Base-by-base conservation (phyloP, 2,329 filamentous ascomycete species). In the Penicillium fuscoglaucum region DNA sequence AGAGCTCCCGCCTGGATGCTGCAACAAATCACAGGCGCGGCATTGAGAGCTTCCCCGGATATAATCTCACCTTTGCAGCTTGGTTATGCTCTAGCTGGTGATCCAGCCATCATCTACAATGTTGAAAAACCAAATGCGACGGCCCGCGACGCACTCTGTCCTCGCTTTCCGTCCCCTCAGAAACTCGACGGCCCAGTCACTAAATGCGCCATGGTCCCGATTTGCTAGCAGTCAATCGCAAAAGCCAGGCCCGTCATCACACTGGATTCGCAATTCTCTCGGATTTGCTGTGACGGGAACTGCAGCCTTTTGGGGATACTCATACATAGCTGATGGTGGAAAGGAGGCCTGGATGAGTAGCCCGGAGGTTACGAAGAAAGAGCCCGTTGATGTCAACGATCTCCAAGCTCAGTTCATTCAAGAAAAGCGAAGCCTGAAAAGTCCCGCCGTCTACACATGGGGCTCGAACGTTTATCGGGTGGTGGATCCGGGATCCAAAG, bases 361-460 rank as follows among this genome's bases (percentile, higher is more conserved):
- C 21, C 57, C 66, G 28, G 52, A 54, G 24, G 61, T 61, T 15
- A 37, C 49, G 31, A 69, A 65, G 44, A 63, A 66, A 24, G 58
- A 68, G 53, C 55, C 63, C 13, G 59, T 66, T 21, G 55, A 69
- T 9, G 59, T 64, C 57, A 89, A 92, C 55, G 76, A 90, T 57
- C 86, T 96, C 66, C 93, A 90, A 70, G 90, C 90, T 12, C 91
- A 96, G 72, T 91, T 96, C 76, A 78, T 91, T 6, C 93, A 97
- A 78, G 90, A 96, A 58, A 91, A 90, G 78, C 86, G 85, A 70
- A 96, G 90, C 75, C 84, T 86, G 80, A 85, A 87, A 75, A 87
- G 90, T 60, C 93, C 95, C 0, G 95, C 93, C 2, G 89, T 98
- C 0, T 98, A 96, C 76, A 87, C 89, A 6, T 99, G 95, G 93